A percentile compares a stretch with the other conserved stretches of the same genome.
Evolutionary conservation across 23 red algal species (phyloP).

Genomic region (Agarophyton chilense): DNA sequence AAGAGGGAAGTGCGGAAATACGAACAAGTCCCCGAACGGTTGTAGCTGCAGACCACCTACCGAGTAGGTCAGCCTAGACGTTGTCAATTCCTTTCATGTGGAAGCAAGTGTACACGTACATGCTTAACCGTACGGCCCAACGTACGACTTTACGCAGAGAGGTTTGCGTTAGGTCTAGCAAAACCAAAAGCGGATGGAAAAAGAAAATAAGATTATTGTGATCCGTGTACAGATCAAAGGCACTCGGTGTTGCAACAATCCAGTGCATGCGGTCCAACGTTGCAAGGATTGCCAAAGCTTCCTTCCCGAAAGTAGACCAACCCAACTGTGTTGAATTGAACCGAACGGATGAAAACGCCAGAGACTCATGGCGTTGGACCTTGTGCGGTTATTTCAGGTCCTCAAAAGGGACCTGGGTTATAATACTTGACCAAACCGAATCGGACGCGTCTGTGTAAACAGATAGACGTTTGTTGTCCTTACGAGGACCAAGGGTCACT

Average conservation of each 20-base stretch:
- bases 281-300: slow-evolving; percentile 5
- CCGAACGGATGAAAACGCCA: background rate
- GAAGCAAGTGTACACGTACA: slow-evolving; percentile 44
- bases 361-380: background rate
- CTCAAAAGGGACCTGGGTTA: slow-evolving; percentile 48
- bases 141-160: slow-evolving; percentile 38
- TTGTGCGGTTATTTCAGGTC: too few species aligned
- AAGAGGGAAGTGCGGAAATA: slow-evolving; percentile 14
- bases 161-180: slow-evolving; percentile 23
- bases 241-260: slow-evolving; percentile 5
- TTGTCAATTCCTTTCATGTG: slow-evolving; percentile 53
- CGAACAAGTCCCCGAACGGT: slow-evolving; percentile 22
- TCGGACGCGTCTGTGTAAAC: slow-evolving; percentile 55
- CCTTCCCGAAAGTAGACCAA: slow-evolving; percentile 45
- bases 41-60: background rate
- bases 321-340: slow-evolving; percentile 60
- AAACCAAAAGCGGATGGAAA: slow-evolving; percentile 42
- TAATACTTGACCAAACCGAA: slow-evolving; percentile 11
- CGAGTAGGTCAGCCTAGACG: slow-evolving; percentile 34
- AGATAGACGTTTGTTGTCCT: slow-evolving; percentile 8
- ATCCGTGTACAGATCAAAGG: slow-evolving; percentile 35
- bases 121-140: slow-evolving; percentile 31
- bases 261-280: slow-evolving; percentile 43
- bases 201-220: slow-evolving; percentile 60
- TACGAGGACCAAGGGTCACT: slow-evolving; percentile 11